Percentiles rank a stretch among this genome's conserved stretches.
phyloP scores from a whole-genome alignment of 495 filamentous ascomycete species.

The Penicillium coprophilum region DNA sequence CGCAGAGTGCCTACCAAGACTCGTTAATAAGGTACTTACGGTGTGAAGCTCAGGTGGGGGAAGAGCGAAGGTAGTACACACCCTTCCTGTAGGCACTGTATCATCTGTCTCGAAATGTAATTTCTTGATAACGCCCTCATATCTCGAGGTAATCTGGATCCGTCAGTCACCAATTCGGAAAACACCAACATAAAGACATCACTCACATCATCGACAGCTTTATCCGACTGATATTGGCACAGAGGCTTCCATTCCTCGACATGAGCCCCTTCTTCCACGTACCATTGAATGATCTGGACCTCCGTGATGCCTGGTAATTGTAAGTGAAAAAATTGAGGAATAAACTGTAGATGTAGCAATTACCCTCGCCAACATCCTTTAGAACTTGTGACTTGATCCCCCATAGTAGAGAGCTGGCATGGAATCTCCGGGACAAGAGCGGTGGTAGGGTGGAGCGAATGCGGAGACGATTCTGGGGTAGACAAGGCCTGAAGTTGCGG shows the following conservation, averaged over 20 bases:
- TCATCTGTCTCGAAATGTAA: constrained; percentile 94
- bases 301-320: constrained; percentile 78
- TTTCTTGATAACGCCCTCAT: constrained; percentile 93
- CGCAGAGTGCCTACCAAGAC: constrained; percentile 45
- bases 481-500: constrained; percentile 28
- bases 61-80: constrained; percentile 15
- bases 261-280: constrained; percentile 90
- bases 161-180: constrained; percentile 13
- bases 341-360: constrained; percentile 16
- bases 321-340: constrained; percentile 17
- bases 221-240: constrained; percentile 97
- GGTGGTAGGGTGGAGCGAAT: constrained; percentile 26
- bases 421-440: constrained; percentile 52
- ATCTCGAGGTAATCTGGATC: constrained; percentile 82
- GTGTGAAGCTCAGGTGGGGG: background rate
- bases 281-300: constrained; percentile 99
- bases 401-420: constrained; percentile 54
- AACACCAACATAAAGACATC: background rate
- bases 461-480: constrained; percentile 32
- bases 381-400: constrained; percentile 83
- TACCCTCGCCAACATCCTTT: constrained; percentile 96
- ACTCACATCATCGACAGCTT: constrained; percentile 87
- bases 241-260: constrained; percentile 98
- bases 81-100: constrained; percentile 89
- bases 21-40: constrained; percentile 11